phyloP scores from a whole-genome alignment of 208 protist species.

The Phytomonas serpens region DNA sequence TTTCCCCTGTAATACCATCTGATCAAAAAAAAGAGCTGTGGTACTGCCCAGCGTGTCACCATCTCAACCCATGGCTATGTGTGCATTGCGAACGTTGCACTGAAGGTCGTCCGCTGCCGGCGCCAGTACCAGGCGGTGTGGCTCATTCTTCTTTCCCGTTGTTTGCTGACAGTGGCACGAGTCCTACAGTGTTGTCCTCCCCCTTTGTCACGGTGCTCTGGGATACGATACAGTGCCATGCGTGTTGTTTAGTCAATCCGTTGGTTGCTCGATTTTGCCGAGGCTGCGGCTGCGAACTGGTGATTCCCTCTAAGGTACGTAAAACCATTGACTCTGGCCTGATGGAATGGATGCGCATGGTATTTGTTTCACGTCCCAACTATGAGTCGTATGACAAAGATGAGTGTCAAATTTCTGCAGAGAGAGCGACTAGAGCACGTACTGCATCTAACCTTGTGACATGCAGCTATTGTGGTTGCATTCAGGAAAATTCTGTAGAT shows the following conservation, averaged over 20 bases:
- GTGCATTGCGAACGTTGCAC: conserved; percentile 24
- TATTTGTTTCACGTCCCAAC: neutral
- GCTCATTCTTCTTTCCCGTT: neutral
- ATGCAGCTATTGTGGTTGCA: neutral
- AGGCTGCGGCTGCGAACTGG: neutral
- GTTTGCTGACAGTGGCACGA: neutral
- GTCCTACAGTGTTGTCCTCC: neutral
- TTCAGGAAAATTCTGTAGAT: neutral
- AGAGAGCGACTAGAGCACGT: neutral
- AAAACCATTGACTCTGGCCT: neutral
- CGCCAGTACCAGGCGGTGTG: neutral
- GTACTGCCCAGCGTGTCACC: conserved; percentile 33
- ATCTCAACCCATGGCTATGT: conserved; percentile 30
- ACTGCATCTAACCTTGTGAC: neutral
- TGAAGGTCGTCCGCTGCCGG: neutral
- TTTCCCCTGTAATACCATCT: neutral
- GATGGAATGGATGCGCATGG: neutral
- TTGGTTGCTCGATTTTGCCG: neutral
- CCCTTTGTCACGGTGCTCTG: neutral
- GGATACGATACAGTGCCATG: conserved; percentile 17
- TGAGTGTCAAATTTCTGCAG: neutral
- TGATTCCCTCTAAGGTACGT: neutral
- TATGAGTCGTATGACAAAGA: neutral
- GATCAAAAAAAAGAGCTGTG: conserved; percentile 19
- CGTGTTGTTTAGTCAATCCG: conserved; percentile 16